Evolutionary conservation across 169 alveolate genomes (phyloP), one percentile per base, ranked within the genome.

Genomic region (Perkinsus olseni): DNA sequence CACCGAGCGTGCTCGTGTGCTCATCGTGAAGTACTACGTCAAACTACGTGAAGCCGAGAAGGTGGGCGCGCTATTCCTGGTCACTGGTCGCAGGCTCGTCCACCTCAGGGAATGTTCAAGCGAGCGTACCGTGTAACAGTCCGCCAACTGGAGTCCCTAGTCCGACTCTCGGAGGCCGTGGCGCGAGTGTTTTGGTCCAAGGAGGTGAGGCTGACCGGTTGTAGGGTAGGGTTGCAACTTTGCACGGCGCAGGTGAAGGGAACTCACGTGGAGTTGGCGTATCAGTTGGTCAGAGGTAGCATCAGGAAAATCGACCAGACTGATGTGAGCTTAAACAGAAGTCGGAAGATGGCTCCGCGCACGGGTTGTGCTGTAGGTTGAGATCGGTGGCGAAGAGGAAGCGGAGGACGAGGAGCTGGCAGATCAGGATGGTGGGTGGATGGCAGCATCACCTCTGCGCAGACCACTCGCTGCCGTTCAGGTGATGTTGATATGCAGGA

Each of bases 111-210:
- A 0, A 62, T 62, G 82, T 62, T 62, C 92, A 96, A 96, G 91
- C 96, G 98, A 94, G 97, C 98, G 39, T 96, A 99, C 93, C 97
- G 99, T 94, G 98, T 98, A 95, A 99, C 99, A 38, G 99, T 98
- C 31, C 97, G 99, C 94, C 98, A 98, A 95, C 96, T 99, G 94
- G 99, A 99, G 94, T 97, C 99, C 37, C 96, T 99, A 92, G 97
- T 99, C 45, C 93, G 99, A 93, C 97, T 99, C 38, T 96, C 98
- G 74, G 99, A 98, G 94, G 99, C 99, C 0, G 96, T 98, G 50
- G 99, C 99, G 13, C 98, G 98, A 94, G 98, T 98, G 37, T 97
- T 98, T 94, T 98, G 97, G 94, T 97, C 98, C 74, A 98, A 97
- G 92, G 94, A 96, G 51, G 98, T 98, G 6, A 21, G 37, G n/a